These are phyloP conservation scores for Anthracocystis panici-leucophaei DNA, from an alignment of 1,284 basidiomycete genomes.

Conservation along the genomic window DNA sequence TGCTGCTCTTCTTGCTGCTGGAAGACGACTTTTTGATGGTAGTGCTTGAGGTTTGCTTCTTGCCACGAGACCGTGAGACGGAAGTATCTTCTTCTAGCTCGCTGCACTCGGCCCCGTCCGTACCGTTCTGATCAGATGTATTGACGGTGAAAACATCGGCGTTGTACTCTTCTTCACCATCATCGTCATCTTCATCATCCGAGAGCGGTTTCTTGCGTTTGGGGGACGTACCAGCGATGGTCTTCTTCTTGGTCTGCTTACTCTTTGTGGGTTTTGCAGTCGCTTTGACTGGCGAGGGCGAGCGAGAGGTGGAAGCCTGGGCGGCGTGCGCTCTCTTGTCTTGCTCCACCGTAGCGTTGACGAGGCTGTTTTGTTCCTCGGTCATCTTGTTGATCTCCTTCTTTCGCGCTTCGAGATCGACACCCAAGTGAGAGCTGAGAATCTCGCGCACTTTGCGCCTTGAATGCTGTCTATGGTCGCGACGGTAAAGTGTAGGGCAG, in stretches of 20 bases:
- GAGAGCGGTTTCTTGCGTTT: slow-evolving; percentile 17
- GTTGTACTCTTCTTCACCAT: not conserved
- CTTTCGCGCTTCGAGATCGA: slow-evolving; percentile 33
- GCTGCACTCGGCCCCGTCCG: slow-evolving; percentile 16
- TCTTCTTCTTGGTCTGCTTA: slow-evolving; percentile 11
- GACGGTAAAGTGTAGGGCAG: not conserved
- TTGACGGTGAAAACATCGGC: not conserved
- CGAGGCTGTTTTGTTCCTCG: slow-evolving; percentile 13
- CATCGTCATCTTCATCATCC: slow-evolving; percentile 7
- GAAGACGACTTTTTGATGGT: slow-evolving; percentile 5
- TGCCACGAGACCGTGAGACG: slow-evolving; percentile 9
- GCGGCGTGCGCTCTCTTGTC: not conserved
- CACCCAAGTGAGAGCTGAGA: slow-evolving; percentile 31
- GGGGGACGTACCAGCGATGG: not conserved
- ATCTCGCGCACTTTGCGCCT: slow-evolving; percentile 27
- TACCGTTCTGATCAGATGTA: not conserved
- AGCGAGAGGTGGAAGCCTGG: slow-evolving; percentile 8
- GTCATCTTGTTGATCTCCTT: slow-evolving; percentile 22
- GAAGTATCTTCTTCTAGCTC: slow-evolving; percentile 47
- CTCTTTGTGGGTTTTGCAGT: not conserved
- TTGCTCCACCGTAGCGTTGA: slow-evolving; percentile 1
- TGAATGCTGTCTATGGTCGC: slow-evolving; percentile 17
- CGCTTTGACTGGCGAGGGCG: slow-evolving; percentile 7
- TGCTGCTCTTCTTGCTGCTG: slow-evolving; percentile 7
- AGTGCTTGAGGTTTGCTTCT: slow-evolving; percentile 8